These are phyloP conservation scores for Populus pruinosa DNA, from an alignment of 345 rosid species.

Conservation along the genomic window DNA sequence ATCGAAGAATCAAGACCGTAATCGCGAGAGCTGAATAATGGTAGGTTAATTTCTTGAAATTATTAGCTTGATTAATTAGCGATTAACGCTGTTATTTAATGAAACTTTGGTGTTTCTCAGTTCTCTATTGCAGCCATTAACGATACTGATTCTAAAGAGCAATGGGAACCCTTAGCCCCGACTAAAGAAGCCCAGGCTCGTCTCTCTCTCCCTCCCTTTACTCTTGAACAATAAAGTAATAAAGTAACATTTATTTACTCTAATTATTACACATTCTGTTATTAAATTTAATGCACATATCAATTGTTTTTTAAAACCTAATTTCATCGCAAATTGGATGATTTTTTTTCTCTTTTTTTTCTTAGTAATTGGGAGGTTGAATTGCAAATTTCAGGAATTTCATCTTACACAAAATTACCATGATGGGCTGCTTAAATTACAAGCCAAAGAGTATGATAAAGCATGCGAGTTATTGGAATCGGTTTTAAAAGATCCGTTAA, in stretches of 20 bases:
- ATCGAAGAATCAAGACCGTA: too few relatives aligned
- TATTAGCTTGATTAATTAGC: too few relatives aligned
- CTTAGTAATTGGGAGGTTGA: not conserved
- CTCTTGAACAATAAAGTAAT: not conserved
- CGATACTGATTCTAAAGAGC: conserved; percentile 69
- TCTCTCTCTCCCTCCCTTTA: not conserved
- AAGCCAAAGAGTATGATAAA: conserved; percentile 79
- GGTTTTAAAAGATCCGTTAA: conserved; percentile 76
- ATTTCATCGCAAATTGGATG: not conserved
- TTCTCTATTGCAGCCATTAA: conserved; percentile 95
- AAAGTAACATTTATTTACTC: not conserved
- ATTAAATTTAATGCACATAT: not conserved
- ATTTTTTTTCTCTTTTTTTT: not conserved
- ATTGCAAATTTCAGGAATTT: conserved; percentile 60
- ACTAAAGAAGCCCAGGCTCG: conserved; percentile 95
- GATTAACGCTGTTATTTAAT: too few relatives aligned
- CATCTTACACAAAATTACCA: conserved; percentile 87
- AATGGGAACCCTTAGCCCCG: conserved; percentile 99
- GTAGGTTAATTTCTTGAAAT: too few relatives aligned
- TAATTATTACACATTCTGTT: not conserved
- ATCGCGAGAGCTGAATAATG: too few relatives aligned
- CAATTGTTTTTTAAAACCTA: not conserved
- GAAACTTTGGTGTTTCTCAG: conserved; percentile 32
- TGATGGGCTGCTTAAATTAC: conserved; percentile 84
- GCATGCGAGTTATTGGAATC: conserved; percentile 74